These are phyloP conservation scores for Nasturtium officinale DNA, from an alignment of 345 rosid genomes.

Conservation along the genomic window DNA sequence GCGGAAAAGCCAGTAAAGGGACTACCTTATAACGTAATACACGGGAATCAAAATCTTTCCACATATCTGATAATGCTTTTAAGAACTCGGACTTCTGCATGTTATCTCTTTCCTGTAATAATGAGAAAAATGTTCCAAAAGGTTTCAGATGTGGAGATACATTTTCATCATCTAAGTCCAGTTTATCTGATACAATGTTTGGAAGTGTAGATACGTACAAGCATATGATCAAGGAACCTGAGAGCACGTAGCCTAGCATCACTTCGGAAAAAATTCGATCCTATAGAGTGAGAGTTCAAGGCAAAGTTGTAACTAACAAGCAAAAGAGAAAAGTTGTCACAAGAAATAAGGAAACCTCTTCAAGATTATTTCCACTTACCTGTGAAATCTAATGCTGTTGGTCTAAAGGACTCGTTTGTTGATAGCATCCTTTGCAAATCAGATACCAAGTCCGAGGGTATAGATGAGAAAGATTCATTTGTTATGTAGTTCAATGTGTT, in stretches of 20 bases:
- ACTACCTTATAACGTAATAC: constrained; percentile 93
- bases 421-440: constrained; percentile 95
- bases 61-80: constrained; percentile 97
- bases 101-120: constrained; percentile 87
- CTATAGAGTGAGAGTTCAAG: constrained; percentile 49
- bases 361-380: constrained; percentile 48
- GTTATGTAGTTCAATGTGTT: constrained; percentile 90
- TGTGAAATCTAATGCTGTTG: constrained; percentile 89
- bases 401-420: constrained; percentile 79
- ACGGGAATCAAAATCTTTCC: constrained; percentile 98
- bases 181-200: constrained; percentile 16
- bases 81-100: constrained; percentile 98
- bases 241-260: constrained; percentile 98
- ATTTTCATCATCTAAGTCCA: constrained; percentile 13
- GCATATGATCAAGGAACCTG: constrained; percentile 96
- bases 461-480: constrained; percentile 78
- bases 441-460: constrained; percentile 80
- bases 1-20: constrained; percentile 6
- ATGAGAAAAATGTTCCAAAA: constrained; percentile 17
- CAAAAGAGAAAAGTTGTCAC: not conserved
- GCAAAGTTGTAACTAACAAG: constrained; percentile 27
- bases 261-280: constrained; percentile 82
- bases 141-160: constrained; percentile 14
- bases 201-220: constrained; percentile 59
- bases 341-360: not conserved